These are phyloP conservation scores for Orbilia brochopaga DNA, from an alignment of 2,329 filamentous ascomycete species.

Conservation along the genomic window DNA sequence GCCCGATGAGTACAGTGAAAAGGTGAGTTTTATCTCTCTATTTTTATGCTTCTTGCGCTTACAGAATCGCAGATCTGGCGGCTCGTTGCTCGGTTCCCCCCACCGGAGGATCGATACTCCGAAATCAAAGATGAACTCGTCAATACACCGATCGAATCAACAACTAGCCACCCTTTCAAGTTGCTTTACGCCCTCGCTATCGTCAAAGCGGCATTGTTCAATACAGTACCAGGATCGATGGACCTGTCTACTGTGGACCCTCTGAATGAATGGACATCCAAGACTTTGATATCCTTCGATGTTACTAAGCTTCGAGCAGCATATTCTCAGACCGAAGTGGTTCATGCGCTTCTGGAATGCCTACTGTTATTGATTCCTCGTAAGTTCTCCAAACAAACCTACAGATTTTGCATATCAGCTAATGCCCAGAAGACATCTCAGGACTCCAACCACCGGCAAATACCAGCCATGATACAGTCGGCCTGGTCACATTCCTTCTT, in stretches of 20 bases:
- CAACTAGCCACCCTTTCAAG: conserved; percentile 40
- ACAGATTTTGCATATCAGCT: neutral
- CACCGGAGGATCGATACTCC: conserved; percentile 34
- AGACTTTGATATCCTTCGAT: conserved; percentile 37
- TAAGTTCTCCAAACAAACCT: conserved; percentile 11
- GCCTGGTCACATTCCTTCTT: conserved; percentile 23
- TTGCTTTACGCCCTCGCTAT: conserved; percentile 36
- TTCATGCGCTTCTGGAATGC: conserved; percentile 36
- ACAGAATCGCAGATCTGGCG: conserved; percentile 33
- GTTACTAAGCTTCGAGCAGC: conserved; percentile 10
- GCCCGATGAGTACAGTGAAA: conserved; percentile 60
- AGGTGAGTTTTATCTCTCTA: conserved; percentile 10
- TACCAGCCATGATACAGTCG: conserved; percentile 19
- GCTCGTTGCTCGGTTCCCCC: conserved; percentile 34
- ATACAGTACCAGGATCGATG: conserved; percentile 11
- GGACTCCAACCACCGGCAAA: neutral
- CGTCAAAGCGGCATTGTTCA: conserved; percentile 18
- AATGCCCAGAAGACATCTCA: conserved; percentile 18
- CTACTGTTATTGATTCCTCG: conserved; percentile 41
- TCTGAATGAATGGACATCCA: conserved; percentile 35
- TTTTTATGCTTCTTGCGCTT: neutral
- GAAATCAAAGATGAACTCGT: conserved; percentile 41
- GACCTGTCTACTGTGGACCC: conserved; percentile 21
- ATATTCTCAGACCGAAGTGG: conserved; percentile 31
- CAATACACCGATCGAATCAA: conserved; percentile 18